Evolutionary conservation across 257 asterid species (phyloP).

Genomic region (Capsicum rhomboideum): DNA sequence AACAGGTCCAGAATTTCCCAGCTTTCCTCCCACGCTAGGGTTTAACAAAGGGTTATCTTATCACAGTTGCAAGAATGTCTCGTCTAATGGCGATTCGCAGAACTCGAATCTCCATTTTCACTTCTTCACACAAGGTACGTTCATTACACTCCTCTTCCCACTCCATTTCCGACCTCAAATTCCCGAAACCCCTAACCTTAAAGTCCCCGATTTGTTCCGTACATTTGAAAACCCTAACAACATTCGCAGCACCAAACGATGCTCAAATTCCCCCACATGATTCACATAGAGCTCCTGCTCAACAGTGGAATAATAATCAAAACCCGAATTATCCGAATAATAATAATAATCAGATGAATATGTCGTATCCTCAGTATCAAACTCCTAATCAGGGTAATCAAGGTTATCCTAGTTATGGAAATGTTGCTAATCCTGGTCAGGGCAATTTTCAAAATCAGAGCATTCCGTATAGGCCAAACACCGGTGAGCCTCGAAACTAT

Average conservation of each 20-base stretch:
- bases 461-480: constrained; percentile 15
- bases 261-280: constrained; percentile 8
- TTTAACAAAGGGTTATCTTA: constrained; percentile 8
- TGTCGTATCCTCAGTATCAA: constrained; percentile 17
- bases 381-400: constrained; percentile 25
- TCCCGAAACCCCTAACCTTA: constrained; percentile 24
- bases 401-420: constrained; percentile 29
- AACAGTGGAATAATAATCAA: constrained; percentile 25
- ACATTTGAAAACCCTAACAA: constrained; percentile 24
- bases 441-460: constrained; percentile 30
- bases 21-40: not conserved
- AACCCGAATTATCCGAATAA: not conserved
- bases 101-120: constrained; percentile 26
- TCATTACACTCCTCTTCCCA: not conserved
- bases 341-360: constrained; percentile 16
- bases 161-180: constrained; percentile 10
- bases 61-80: not conserved
- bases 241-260: constrained; percentile 37
- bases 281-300: not conserved
- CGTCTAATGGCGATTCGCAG: constrained; percentile 15
- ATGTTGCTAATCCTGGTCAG: constrained; percentile 10
- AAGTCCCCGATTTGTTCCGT: constrained; percentile 13
- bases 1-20: not conserved
- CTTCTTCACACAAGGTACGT: constrained; percentile 24
- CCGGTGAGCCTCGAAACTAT: constrained; percentile 16